These are phyloP conservation scores for Stachybotrys chartarum DNA, from an alignment of 2,329 filamentous ascomycete genomes.

Conservation along the genomic window DNA sequence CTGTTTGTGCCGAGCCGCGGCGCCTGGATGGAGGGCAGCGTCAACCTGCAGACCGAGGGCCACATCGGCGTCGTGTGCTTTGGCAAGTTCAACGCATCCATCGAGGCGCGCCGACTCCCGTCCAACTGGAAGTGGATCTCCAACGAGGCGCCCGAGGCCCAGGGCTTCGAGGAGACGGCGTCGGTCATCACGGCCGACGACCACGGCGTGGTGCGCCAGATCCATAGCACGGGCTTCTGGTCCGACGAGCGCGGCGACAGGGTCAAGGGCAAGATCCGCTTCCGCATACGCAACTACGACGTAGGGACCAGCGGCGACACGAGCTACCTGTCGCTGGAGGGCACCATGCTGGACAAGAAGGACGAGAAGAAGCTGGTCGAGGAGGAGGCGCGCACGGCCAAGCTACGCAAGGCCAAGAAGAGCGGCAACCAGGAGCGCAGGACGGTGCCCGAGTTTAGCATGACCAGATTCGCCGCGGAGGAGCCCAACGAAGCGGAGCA, in stretches of 20 bases:
- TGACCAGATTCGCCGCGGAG: slow-evolving; percentile 46
- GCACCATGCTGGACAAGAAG: slow-evolving; percentile 68
- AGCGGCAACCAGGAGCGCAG: slow-evolving; percentile 22
- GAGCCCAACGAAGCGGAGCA: slow-evolving; percentile 28
- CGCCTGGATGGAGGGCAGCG: slow-evolving; percentile 67
- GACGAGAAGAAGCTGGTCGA: slow-evolving; percentile 52
- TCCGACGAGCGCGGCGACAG: slow-evolving; percentile 62
- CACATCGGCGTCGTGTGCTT: slow-evolving; percentile 86
- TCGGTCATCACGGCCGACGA: slow-evolving; percentile 35
- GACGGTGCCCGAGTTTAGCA: slow-evolving; percentile 45
- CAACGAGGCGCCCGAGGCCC: slow-evolving; percentile 33
- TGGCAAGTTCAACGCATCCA: slow-evolving; percentile 85
- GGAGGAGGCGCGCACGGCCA: slow-evolving; percentile 35
- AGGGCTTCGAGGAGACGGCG: slow-evolving; percentile 33
- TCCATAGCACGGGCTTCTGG: slow-evolving; percentile 64
- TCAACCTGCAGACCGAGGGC: slow-evolving; percentile 82
- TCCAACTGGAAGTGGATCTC: slow-evolving; percentile 73
- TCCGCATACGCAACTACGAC: slow-evolving; percentile 80
- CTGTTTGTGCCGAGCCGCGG: slow-evolving; percentile 72
- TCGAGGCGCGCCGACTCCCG: slow-evolving; percentile 71
- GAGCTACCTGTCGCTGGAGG: slow-evolving; percentile 79
- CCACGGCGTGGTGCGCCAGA: slow-evolving; percentile 45
- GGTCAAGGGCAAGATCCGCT: slow-evolving; percentile 64
- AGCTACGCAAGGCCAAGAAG: slow-evolving; percentile 27
- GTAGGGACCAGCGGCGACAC: slow-evolving; percentile 66